Conservation (phyloP, 1,139 yeast species). For the Sporopachydermia cereana region DNA sequence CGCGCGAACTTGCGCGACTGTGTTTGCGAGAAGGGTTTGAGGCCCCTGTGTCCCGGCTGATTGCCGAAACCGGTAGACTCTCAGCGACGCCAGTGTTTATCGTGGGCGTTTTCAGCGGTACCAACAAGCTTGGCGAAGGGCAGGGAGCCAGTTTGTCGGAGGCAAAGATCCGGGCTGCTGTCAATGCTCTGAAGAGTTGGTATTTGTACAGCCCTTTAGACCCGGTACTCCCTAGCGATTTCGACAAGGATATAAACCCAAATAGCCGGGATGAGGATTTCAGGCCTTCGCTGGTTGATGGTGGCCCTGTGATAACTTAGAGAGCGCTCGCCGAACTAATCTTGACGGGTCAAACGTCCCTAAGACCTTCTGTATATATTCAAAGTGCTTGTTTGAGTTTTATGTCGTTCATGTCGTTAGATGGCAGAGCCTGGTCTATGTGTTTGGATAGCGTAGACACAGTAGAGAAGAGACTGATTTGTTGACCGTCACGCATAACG, state of each 20-base stretch:
- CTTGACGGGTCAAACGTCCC: too few species aligned
- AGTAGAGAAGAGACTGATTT: too few species aligned
- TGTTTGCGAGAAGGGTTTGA: constrained; percentile 70
- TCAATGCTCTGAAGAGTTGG: constrained; percentile 83
- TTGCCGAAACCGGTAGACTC: constrained; percentile 89
- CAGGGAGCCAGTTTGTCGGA: constrained; percentile 87
- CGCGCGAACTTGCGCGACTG: constrained; percentile 68
- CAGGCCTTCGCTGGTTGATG: not conserved
- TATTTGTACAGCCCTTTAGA: constrained; percentile 77
- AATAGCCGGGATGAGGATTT: constrained; percentile 1
- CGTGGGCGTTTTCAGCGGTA: constrained; percentile 85
- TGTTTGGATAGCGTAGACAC: too few species aligned
- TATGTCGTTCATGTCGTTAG: too few species aligned
- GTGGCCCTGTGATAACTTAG: too few species aligned
- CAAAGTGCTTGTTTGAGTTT: too few species aligned
- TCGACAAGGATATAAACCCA: constrained; percentile 20
- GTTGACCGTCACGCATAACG: too few species aligned
- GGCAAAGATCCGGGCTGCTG: constrained; percentile 88
- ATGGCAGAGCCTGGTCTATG: too few species aligned
- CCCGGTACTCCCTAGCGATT: constrained; percentile 51
- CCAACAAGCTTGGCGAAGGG: constrained; percentile 82
- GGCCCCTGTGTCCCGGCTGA: constrained; percentile 67
- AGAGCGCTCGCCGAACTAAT: too few species aligned
- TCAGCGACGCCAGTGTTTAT: constrained; percentile 79
- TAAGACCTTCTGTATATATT: too few species aligned